These are phyloP conservation scores for Leishmania braziliensis DNA, from an alignment of 208 protist genomes.

Conservation along the genomic window DNA sequence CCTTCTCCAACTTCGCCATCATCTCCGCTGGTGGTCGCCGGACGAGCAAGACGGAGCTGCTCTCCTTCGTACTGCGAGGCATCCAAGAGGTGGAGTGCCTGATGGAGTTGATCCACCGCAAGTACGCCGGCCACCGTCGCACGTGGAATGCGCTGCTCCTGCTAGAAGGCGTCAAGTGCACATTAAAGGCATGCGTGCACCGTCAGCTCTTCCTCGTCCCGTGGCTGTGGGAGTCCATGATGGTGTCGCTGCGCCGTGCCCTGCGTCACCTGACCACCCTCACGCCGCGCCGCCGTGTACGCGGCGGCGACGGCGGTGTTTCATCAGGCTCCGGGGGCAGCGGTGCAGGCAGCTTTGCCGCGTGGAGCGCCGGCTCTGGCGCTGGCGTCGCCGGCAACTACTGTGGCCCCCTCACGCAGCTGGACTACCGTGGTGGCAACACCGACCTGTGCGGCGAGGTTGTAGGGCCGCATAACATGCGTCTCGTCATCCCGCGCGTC, in stretches of 20 bases:
- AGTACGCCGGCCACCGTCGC: slow-evolving; percentile 46
- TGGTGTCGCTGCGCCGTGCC: slow-evolving; percentile 36
- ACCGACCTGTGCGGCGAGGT: slow-evolving; percentile 17
- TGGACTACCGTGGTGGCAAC: not conserved
- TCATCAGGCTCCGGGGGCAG: slow-evolving; percentile 6
- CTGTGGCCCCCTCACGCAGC: not conserved
- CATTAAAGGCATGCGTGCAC: slow-evolving; percentile 60
- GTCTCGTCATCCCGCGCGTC: slow-evolving; percentile 79
- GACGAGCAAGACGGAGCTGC: slow-evolving; percentile 41
- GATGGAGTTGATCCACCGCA: slow-evolving; percentile 59
- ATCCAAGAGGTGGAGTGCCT: slow-evolving; percentile 65
- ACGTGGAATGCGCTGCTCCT: slow-evolving; percentile 68
- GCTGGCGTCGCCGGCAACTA: not conserved
- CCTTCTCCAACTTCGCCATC: slow-evolving; percentile 59
- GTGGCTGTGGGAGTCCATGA: slow-evolving; percentile 64
- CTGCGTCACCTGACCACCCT: slow-evolving; percentile 23
- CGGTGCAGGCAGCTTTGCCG: not conserved
- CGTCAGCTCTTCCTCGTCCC: slow-evolving; percentile 69
- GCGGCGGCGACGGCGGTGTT: slow-evolving; percentile 10
- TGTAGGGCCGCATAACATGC: slow-evolving; percentile 38
- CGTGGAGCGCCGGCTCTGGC: not conserved
- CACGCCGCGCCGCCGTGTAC: slow-evolving; percentile 16
- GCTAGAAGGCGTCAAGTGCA: slow-evolving; percentile 69
- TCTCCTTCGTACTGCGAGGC: slow-evolving; percentile 37
- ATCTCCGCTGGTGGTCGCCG: slow-evolving; percentile 36